Conservation (phyloP, 768 basidiomycete species). For the Thelephora ganbajun region DNA sequence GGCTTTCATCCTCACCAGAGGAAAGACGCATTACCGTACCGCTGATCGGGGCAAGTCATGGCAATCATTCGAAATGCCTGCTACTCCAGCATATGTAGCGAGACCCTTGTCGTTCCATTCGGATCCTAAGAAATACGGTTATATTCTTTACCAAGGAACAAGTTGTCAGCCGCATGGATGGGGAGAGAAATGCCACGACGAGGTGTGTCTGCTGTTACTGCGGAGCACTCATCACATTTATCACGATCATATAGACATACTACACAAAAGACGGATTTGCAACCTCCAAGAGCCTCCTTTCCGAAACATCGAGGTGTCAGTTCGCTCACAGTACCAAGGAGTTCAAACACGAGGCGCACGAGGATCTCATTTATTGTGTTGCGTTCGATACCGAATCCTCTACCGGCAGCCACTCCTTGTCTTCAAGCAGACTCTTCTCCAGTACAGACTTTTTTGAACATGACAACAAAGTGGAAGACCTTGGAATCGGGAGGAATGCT, state of each 20-base stretch:
- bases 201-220: constrained; percentile 29
- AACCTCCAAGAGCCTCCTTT: constrained; percentile 45
- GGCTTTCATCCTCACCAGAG: constrained; percentile 78
- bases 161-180: constrained; percentile 40
- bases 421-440: constrained; percentile 63
- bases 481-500: constrained; percentile 77
- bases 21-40: constrained; percentile 75
- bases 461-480: constrained; percentile 57
- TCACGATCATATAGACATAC: constrained; percentile 45
- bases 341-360: constrained; percentile 65
- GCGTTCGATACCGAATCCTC: constrained; percentile 55
- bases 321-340: constrained; percentile 82
- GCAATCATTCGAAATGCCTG: constrained; percentile 62
- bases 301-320: constrained; percentile 65
- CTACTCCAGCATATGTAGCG: constrained; percentile 40
- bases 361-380: constrained; percentile 79
- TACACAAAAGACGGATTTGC: constrained; percentile 77
- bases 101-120: constrained; percentile 83
- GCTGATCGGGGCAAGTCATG: constrained; percentile 81
- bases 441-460: constrained; percentile 73
- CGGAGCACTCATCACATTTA: background rate
- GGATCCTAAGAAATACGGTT: constrained; percentile 48
- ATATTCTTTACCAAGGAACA: constrained; percentile 71
- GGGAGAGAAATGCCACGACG: constrained; percentile 52
- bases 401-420: constrained; percentile 29